phyloP scores from a whole-genome alignment of 2,329 filamentous ascomycete genomes.

The Talaromyces marneffei region DNA sequence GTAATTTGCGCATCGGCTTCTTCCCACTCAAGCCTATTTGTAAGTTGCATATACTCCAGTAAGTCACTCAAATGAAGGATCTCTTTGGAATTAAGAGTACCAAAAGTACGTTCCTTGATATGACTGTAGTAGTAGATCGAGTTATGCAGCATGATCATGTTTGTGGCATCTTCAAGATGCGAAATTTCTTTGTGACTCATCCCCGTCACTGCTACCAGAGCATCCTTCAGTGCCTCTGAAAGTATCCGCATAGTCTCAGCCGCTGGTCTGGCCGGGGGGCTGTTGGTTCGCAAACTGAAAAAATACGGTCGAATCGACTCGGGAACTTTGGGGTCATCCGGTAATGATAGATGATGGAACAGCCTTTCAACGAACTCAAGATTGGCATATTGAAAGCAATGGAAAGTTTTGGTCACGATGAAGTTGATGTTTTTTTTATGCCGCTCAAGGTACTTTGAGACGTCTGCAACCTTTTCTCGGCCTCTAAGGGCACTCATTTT shows the following conservation, averaged over 20 bases:
- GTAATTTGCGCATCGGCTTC: not conserved
- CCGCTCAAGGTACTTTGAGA: not conserved
- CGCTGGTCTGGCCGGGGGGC: not conserved
- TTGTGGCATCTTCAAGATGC: not conserved
- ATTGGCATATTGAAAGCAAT: not conserved
- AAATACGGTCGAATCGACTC: not conserved
- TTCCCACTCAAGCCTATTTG: not conserved
- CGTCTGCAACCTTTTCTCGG: not conserved
- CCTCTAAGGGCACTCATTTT: not conserved
- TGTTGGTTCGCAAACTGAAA: not conserved
- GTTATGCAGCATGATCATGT: not conserved
- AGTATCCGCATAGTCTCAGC: not conserved
- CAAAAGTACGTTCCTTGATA: not conserved
- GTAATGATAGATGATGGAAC: not conserved
- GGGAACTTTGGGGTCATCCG: not conserved
- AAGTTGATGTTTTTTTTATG: not conserved
- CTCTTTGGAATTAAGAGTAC: not conserved
- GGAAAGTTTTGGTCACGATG: not conserved
- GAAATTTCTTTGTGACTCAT: not conserved
- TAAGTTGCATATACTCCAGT: not conserved
- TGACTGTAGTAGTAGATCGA: conserved; percentile 1
- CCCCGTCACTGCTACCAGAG: not conserved
- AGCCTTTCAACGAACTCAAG: not conserved
- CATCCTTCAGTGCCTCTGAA: not conserved
- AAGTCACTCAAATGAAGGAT: not conserved